A percentile compares a stretch with the other conserved stretches of the same genome.
Conservation (phyloP, 768 basidiomycete genomes). For the Hysterangium stoloniferum region DNA sequence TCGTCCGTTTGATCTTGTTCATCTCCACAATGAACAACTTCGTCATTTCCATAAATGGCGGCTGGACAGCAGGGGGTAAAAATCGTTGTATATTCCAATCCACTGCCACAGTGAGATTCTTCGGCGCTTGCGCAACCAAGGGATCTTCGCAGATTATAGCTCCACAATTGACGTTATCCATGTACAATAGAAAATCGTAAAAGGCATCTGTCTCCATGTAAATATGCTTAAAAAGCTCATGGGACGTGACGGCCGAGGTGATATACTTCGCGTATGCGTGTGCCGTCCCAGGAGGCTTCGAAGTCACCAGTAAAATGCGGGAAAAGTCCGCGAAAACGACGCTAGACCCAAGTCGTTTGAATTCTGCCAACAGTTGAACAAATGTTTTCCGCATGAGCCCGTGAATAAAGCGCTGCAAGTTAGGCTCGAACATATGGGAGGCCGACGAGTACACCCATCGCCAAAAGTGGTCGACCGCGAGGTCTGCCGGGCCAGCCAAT, state of each 20-base stretch:
- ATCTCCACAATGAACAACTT: conserved; percentile 83
- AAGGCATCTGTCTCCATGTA: conserved; percentile 79
- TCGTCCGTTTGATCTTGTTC: conserved; percentile 63
- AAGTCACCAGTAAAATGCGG: conserved; percentile 82
- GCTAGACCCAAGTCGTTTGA: conserved; percentile 88
- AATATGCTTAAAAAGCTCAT: conserved; percentile 93
- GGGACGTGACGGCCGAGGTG: conserved; percentile 84
- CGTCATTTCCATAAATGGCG: conserved; percentile 63
- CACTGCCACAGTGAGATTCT: conserved; percentile 69
- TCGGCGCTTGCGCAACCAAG: conserved; percentile 55
- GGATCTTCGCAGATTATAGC: conserved; percentile 84
- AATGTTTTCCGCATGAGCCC: conserved; percentile 98
- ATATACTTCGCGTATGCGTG: conserved; percentile 95
- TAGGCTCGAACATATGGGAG: conserved; percentile 86
- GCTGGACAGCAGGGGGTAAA: conserved; percentile 76
- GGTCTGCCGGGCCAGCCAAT: conserved; percentile 50
- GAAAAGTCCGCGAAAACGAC: conserved; percentile 93
- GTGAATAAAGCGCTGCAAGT: conserved; percentile 87
- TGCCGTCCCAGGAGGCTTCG: conserved; percentile 92
- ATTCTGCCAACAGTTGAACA: conserved; percentile 93
- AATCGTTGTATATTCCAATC: conserved; percentile 90
- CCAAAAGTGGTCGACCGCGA: conserved; percentile 93
- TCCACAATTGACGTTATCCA: conserved; percentile 91
- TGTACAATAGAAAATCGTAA: conserved; percentile 91
- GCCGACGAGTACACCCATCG: conserved; percentile 87